Percentiles rank a stretch among this genome's conserved stretches.
Conservation (phyloP, 192 early-diverging fungal genomes). For the Entomortierella lignicola region DNA sequence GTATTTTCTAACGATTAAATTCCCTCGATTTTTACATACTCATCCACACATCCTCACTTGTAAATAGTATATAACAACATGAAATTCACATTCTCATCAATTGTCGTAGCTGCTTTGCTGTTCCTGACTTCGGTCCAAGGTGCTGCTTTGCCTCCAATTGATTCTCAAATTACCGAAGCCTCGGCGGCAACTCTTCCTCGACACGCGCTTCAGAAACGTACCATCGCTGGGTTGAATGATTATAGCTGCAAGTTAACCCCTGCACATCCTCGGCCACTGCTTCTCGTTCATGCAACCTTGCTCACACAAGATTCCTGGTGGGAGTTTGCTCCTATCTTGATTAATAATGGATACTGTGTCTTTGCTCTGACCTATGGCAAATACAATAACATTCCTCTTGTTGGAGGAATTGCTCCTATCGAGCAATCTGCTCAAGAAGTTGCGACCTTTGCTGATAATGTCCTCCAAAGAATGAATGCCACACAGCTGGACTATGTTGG, state of each 20-base stretch:
- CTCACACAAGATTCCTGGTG: conserved; percentile 37
- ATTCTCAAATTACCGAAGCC: neutral
- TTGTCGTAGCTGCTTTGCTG: conserved; percentile 1
- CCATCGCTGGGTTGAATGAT: conserved; percentile 24
- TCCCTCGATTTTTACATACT: neutral
- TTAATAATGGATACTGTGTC: conserved; percentile 39
- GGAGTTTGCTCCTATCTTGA: conserved; percentile 13
- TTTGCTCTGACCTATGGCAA: conserved; percentile 38
- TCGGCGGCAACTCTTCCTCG: neutral
- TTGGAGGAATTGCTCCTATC: conserved; percentile 27
- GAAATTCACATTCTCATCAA: conserved; percentile 5
- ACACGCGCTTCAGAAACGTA: conserved; percentile 19
- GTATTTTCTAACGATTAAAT: neutral
- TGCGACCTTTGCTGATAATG: conserved; percentile 13
- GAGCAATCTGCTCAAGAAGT: conserved; percentile 42
- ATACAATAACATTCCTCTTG: conserved; percentile 16
- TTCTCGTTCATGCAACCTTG: conserved; percentile 40
- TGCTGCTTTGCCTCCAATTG: conserved; percentile 3
- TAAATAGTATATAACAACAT: conserved; percentile 13
- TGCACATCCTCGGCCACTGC: conserved; percentile 28
- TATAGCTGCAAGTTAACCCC: conserved; percentile 34
- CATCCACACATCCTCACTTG: neutral
- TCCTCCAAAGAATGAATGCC: conserved; percentile 19
- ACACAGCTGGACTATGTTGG: conserved; percentile 42
- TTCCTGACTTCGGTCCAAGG: conserved; percentile 1